These are phyloP conservation scores for Musa itinerans DNA, from an alignment of 176 grass and related monocot genomes.

Conservation along the genomic window DNA sequence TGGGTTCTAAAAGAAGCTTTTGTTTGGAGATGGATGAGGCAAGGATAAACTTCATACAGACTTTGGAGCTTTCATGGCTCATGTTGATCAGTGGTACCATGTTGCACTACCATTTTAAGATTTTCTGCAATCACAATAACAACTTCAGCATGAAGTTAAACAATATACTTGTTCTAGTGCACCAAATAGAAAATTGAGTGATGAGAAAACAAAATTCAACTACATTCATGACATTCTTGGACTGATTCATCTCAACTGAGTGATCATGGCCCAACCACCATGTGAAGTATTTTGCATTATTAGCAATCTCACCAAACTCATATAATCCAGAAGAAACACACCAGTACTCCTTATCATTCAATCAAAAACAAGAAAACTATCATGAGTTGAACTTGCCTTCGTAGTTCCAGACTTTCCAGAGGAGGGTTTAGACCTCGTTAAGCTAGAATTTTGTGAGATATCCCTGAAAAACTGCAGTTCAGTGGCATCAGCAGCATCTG, in stretches of 20 bases:
- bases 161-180: no score
- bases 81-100: not conserved
- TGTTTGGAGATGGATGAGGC: not conserved
- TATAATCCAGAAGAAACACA: no score
- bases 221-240: no score
- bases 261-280: no score
- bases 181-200: not conserved
- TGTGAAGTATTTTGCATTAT: no score
- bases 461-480: constrained; percentile 13
- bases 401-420: constrained; percentile 14
- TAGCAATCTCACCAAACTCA: no score
- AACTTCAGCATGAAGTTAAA: not conserved
- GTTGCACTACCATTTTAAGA: not conserved
- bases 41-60: not conserved
- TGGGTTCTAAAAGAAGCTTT: not conserved
- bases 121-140: not conserved
- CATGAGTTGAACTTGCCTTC: constrained; percentile 27
- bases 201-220: not conserved
- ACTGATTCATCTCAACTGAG: no score
- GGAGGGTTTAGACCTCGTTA: constrained; percentile 17
- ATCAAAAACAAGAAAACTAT: not conserved
- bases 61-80: not conserved
- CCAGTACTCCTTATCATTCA: not conserved
- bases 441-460: constrained; percentile 27
- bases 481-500: not conserved